These are phyloP conservation scores for Oehlia diaphana DNA, from an alignment of 192 early-diverging fungal genomes.

Conservation along the genomic window DNA sequence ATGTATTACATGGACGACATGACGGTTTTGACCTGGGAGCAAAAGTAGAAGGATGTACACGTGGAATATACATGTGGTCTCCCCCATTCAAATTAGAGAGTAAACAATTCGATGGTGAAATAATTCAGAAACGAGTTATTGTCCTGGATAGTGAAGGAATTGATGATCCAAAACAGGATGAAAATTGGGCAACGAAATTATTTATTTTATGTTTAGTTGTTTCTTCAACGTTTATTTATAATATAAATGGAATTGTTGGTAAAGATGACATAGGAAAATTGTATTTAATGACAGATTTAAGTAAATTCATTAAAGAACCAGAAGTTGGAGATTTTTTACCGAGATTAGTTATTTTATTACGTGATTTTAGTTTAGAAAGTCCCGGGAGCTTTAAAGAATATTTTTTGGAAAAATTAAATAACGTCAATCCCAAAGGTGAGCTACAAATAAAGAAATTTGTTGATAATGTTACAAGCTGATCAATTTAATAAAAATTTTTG, in stretches of 20 bases:
- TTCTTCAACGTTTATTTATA: slow-evolving; percentile 28
- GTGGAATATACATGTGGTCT: slow-evolving; percentile 21
- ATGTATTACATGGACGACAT: slow-evolving; percentile 15
- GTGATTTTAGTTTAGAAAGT: slow-evolving; percentile 17
- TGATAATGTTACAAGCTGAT: background rate
- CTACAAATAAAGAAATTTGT: background rate
- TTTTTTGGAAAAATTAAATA: slow-evolving; percentile 13
- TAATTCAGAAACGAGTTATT: slow-evolving; percentile 10
- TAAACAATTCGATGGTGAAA: background rate
- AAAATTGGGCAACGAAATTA: slow-evolving; percentile 17
- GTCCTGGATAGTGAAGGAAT: slow-evolving; percentile 24
- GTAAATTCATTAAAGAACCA: slow-evolving; percentile 12
- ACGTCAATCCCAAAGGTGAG: slow-evolving; percentile 9
- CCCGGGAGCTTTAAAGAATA: background rate
- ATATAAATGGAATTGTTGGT: slow-evolving; percentile 21
- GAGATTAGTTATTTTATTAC: slow-evolving; percentile 13
- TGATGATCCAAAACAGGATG: slow-evolving; percentile 23
- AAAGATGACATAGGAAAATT: slow-evolving; percentile 20
- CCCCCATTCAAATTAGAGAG: background rate
- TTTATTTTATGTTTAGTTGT: slow-evolving; percentile 25
- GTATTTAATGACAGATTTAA: slow-evolving; percentile 23
- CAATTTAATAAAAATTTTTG: background rate
- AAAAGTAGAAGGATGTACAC: slow-evolving; percentile 19
- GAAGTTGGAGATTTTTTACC: slow-evolving; percentile 9
- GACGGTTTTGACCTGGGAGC: slow-evolving; percentile 19